Evolutionary conservation across 148 eudicot species (phyloP).

Genomic region (Rhododendron simsii): DNA sequence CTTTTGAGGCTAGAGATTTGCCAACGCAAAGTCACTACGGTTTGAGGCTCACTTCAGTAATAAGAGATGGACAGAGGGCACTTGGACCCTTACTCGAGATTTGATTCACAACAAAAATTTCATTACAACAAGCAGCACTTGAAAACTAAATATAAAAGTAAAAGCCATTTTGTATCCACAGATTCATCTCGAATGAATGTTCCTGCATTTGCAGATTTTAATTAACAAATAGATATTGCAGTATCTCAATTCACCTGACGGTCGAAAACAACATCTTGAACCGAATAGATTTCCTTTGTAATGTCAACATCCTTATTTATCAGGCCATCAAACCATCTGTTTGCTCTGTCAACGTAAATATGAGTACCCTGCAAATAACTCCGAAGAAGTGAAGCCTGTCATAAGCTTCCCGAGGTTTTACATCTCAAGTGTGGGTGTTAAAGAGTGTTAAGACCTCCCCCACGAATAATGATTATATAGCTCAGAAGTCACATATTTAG

Average conservation of each 20-base stretch:
- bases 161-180: not conserved
- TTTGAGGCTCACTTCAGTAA: not conserved
- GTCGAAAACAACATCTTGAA: conserved; percentile 70
- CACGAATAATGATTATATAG: not conserved
- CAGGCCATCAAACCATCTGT: conserved; percentile 68
- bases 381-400: not conserved
- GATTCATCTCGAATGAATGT: not conserved
- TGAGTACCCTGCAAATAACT: conserved; percentile 40
- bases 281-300: conserved; percentile 75
- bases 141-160: not conserved
- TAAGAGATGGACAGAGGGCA: not conserved
- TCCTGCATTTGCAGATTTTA: not conserved
- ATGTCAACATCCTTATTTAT: conserved; percentile 57
- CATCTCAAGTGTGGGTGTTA: not conserved
- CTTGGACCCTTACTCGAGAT: not conserved
- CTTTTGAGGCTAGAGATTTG: not conserved
- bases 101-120: not conserved
- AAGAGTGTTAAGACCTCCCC: not conserved
- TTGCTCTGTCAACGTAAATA: conserved; percentile 34
- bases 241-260: conserved; percentile 59
- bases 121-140: not conserved
- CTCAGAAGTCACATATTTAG: not conserved
- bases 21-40: not conserved
- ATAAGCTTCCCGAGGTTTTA: not conserved
- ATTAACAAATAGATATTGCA: not conserved